Percentiles rank a stretch among this genome's conserved stretches.
phyloP scores from a whole-genome alignment of 2,329 filamentous ascomycete species.

The Fusarium palustre region DNA sequence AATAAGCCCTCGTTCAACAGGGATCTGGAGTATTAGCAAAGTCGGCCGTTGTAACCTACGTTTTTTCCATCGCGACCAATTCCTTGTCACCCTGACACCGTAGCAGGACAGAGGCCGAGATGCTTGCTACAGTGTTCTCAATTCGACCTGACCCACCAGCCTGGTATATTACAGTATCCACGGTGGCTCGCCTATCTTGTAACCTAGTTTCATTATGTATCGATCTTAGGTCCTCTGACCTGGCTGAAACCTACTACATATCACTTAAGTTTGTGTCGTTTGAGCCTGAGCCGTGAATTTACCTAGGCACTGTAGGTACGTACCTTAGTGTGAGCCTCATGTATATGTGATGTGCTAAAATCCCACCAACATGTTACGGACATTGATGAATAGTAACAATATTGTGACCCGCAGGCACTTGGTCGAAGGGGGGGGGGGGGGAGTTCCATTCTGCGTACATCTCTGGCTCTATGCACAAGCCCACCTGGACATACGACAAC shows the following conservation, averaged over 20 bases:
- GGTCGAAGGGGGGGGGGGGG: neutral
- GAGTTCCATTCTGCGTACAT: neutral
- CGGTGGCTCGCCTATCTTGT: conserved; percentile 36
- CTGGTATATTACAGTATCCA: conserved; percentile 10
- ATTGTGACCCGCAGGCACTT: neutral
- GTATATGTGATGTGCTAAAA: neutral
- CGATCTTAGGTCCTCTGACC: conserved; percentile 1
- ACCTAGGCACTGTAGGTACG: no score
- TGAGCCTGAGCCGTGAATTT: conserved; percentile 19
- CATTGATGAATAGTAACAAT: neutral
- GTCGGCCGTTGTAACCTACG: neutral
- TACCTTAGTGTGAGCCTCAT: conserved; percentile 15
- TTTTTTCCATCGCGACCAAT: conserved; percentile 1
- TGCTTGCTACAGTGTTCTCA: neutral
- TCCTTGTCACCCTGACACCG: neutral
- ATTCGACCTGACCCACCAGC: conserved; percentile 5
- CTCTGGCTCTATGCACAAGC: neutral
- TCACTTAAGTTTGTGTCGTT: neutral
- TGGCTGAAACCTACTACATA: neutral
- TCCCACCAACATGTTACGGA: neutral
- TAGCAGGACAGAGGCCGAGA: neutral
- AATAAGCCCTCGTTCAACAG: conserved; percentile 30
- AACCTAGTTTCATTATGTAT: conserved; percentile 11
- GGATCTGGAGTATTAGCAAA: conserved; percentile 19
- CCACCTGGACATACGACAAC: neutral